Base-by-base conservation (phyloP, 31 red algal species). In the Odonthalia washingtoniensis region DNA sequence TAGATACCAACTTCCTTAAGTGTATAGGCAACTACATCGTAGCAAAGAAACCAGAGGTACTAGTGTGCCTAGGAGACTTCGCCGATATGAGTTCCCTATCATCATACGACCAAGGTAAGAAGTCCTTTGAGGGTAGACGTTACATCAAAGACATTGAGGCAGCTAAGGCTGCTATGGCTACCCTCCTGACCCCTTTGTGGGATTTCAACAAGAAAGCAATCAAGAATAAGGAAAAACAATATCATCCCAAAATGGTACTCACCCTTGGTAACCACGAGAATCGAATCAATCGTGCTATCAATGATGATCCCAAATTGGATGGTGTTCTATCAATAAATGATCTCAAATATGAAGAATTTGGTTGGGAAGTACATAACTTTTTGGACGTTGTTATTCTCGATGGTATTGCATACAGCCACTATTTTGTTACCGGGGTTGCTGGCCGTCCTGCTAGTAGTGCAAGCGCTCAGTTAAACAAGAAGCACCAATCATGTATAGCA, bases 351-450 rank as follows among this genome's bases (percentile, higher is more conserved):
- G 64, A 68, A 68, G 34, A 68, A 36, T 35, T 68, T 32, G 64
- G 64, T 35, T 68, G 64, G 64, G 64, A 68, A 68, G 64, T 68
- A 36, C 30, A 35, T 35, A 32, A 32, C 64, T 68, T 68, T 36
- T 36, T 68, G 64, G 32, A 68, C 32, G 64, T 68, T 68, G 64
- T 35, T 32, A 36, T 68, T 32, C 30, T 68, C 30, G 64, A 68
- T 36, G 64, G 64, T 36, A 36, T 68, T 35, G 64, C 64, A 68
- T 68, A 68, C 64, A 68, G 64, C 64, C 64, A 68, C 64, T 68
- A 68, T 36, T 68, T 68, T 36, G 34, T 36, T 36, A 35, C 64
- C 34, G 64, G 64, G 32, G 64, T 68, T 36, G 34, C 34, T 32
- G 64, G 64, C 34, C 64, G 64, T 68, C 64, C 64, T 68, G 64